Conservation (phyloP, 352 stramenopile species). For the Pythium sp. region DNA sequence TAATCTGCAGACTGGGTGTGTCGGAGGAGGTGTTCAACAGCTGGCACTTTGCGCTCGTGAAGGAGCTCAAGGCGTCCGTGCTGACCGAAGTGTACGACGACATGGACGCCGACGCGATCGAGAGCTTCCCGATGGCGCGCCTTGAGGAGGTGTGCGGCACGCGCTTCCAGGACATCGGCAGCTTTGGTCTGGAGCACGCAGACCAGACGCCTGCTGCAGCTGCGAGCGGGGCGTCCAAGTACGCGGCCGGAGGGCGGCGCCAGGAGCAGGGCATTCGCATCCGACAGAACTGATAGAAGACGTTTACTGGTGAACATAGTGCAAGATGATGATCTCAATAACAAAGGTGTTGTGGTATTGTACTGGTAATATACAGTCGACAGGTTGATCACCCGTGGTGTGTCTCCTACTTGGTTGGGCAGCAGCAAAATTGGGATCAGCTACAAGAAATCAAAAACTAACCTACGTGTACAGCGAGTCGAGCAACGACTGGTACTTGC, state of each 20-base stretch:
- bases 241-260: slow-evolving; percentile 27
- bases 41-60: slow-evolving; percentile 76
- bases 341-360: slow-evolving; percentile 13
- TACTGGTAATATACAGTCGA: slow-evolving; percentile 25
- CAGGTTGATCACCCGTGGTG: background rate
- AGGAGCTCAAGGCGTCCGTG: slow-evolving; percentile 70
- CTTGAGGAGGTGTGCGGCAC: slow-evolving; percentile 57
- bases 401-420: background rate
- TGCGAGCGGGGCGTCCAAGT: slow-evolving; percentile 19
- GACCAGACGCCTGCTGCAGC: slow-evolving; percentile 36
- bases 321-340: background rate
- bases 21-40: slow-evolving; percentile 56
- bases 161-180: slow-evolving; percentile 50
- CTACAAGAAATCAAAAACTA: background rate
- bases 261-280: slow-evolving; percentile 86
- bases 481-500: slow-evolving; percentile 71
- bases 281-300: slow-evolving; percentile 45
- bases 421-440: background rate
- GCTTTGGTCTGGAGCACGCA: slow-evolving; percentile 71
- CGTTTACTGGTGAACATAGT: background rate
- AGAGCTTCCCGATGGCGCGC: slow-evolving; percentile 54
- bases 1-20: slow-evolving; percentile 53
- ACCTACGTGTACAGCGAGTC: slow-evolving; percentile 74
- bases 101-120: slow-evolving; percentile 52
- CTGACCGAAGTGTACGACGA: slow-evolving; percentile 54